Conservation (phyloP, 225 moss, liverwort and hornwort genomes). For the Pseudisothecium myosuroides region DNA sequence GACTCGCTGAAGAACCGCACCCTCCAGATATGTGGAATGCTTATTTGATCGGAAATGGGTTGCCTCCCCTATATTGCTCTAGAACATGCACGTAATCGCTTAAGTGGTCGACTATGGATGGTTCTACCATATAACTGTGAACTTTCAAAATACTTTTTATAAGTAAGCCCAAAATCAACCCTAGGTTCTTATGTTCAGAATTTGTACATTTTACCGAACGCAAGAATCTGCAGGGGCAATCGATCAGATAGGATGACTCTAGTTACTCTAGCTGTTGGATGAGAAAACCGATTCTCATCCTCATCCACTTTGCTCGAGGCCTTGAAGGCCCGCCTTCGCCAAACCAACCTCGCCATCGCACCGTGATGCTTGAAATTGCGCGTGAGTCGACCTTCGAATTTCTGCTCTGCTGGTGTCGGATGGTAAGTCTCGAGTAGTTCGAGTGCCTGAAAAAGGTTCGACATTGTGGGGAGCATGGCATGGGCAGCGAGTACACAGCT, state of each 20-base stretch:
- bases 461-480: conserved; percentile 13
- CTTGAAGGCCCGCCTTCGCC: no score
- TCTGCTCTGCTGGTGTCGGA: neutral
- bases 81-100: no score
- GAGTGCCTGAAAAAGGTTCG: neutral
- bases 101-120: no score
- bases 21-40: no score
- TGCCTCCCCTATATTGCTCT: no score
- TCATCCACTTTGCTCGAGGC: neutral
- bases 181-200: neutral
- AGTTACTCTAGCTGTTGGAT: neutral
- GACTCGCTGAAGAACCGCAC: no score
- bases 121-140: no score
- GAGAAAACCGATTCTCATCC: neutral
- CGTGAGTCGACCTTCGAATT: neutral
- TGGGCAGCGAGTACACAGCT: conserved; percentile 18
- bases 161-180: neutral
- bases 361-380: neutral
- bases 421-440: neutral
- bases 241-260: neutral
- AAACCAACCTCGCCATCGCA: neutral
- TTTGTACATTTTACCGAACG: neutral
- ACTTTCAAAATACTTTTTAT: neutral
- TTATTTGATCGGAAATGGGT: no score
- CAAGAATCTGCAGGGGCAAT: neutral